A percentile compares a stretch with the other conserved stretches of the same genome.
Evolutionary conservation across 2,329 filamentous ascomycete genomes (phyloP).

Genomic region (Rhynchosporium secalis): DNA sequence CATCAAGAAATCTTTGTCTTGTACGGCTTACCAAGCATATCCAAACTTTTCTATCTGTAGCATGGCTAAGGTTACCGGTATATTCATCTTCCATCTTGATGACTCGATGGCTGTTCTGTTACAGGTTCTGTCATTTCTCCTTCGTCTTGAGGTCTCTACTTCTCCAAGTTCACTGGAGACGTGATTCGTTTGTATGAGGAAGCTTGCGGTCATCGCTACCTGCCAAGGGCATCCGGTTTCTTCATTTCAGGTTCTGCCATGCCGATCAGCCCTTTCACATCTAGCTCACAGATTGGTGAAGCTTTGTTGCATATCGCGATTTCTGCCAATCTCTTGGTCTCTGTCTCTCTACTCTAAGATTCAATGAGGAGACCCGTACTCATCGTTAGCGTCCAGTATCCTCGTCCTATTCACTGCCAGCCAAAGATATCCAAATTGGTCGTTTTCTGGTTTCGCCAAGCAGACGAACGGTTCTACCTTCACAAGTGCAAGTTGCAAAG

Average conservation of each 20-base stretch:
- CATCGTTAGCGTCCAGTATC: too few species aligned
- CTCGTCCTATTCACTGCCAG: too few species aligned
- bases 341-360: neutral
- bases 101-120: neutral
- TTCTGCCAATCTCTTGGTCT: neutral
- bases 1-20: neutral
- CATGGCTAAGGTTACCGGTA: neutral
- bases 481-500: neutral
- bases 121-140: neutral
- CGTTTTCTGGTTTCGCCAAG: neutral
- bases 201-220: neutral
- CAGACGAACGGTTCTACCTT: neutral
- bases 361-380: neutral
- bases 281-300: too few species aligned
- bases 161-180: neutral
- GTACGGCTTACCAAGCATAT: neutral
- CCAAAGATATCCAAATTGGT: neutral
- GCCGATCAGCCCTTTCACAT: neutral
- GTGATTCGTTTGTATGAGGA: neutral
- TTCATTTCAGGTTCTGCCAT: neutral
- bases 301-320: constrained; percentile 1
- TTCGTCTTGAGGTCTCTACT: too few species aligned
- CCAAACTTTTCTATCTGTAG: neutral
- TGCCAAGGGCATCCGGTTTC: neutral
- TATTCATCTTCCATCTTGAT: neutral